These are phyloP conservation scores for Aspergillus carbonarius DNA, from an alignment of 2,329 filamentous ascomycete genomes.

Conservation along the genomic window DNA sequence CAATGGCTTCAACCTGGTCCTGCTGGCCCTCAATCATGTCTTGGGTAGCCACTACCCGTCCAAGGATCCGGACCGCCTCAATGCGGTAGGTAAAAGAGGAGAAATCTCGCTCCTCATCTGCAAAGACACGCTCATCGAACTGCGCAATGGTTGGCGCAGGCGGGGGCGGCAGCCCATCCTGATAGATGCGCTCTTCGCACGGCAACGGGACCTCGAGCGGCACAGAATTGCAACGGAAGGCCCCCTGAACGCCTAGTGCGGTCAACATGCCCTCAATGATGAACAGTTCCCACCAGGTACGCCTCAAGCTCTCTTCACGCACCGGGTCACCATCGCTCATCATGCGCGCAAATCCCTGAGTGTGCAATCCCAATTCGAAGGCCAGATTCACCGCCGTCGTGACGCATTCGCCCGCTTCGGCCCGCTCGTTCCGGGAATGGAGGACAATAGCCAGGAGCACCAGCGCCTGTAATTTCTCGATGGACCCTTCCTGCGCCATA, in stretches of 20 bases:
- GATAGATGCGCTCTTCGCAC: constrained; percentile 72
- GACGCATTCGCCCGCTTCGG: constrained; percentile 67
- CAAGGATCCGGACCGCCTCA: constrained; percentile 75
- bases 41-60: constrained; percentile 62
- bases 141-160: constrained; percentile 65
- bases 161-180: constrained; percentile 55
- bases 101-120: constrained; percentile 65
- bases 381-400: constrained; percentile 68
- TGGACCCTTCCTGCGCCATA: constrained; percentile 44
- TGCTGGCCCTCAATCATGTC: constrained; percentile 42
- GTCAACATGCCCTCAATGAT: constrained; percentile 83
- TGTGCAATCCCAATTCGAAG: constrained; percentile 73
- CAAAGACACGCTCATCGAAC: constrained; percentile 75
- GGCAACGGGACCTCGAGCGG: constrained; percentile 69
- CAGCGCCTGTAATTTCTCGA: constrained; percentile 73
- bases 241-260: constrained; percentile 56
- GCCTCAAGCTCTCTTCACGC: constrained; percentile 77
- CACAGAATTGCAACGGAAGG: constrained; percentile 68
- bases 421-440: constrained; percentile 72
- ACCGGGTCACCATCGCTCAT: constrained; percentile 65
- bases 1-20: constrained; percentile 60
- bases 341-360: constrained; percentile 62
- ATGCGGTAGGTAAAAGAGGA: constrained; percentile 86
- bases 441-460: constrained; percentile 74
- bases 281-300: constrained; percentile 89